Conservation (phyloP, 1,284 basidiomycete genomes). For the Sporisorium graminicola region DNA sequence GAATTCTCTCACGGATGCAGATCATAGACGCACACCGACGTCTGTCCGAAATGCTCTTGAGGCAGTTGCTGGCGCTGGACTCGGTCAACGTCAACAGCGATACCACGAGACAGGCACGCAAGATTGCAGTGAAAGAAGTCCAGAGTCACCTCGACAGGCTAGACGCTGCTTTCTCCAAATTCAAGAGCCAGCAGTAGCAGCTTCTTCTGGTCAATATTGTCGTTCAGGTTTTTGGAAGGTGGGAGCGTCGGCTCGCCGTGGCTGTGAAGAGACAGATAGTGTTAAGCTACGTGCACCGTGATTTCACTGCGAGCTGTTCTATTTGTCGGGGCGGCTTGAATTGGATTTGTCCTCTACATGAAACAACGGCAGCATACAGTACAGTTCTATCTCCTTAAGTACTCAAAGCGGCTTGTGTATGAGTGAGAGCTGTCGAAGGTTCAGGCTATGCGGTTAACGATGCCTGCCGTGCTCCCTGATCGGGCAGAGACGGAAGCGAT, state of each 20-base stretch:
- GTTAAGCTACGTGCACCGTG: not conserved
- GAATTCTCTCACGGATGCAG: constrained; percentile 5
- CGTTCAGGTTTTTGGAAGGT: not conserved
- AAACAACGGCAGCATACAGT: no score
- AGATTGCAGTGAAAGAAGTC: constrained; percentile 64
- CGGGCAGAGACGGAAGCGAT: not conserved
- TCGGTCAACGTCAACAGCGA: constrained; percentile 61
- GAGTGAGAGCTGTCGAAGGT: no score
- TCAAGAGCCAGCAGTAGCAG: constrained; percentile 29
- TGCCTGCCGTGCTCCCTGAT: not conserved
- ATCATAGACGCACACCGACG: constrained; percentile 55
- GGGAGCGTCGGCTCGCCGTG: not conserved
- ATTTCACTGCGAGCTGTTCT: not conserved
- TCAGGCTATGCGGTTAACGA: no score
- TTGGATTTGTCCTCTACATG: no score
- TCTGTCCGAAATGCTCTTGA: constrained; percentile 62
- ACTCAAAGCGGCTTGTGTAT: no score
- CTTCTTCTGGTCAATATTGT: not conserved
- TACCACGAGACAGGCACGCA: constrained; percentile 56
- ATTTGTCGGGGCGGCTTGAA: no score
- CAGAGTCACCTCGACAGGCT: constrained; percentile 66
- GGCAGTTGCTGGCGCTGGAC: constrained; percentile 63
- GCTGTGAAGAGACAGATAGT: not conserved
- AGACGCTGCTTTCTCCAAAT: constrained; percentile 57
- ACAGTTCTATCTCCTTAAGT: no score